Evolutionary conservation across 108 stramenopile genomes (phyloP).

Genomic region (Aureococcus anophagefferens): DNA sequence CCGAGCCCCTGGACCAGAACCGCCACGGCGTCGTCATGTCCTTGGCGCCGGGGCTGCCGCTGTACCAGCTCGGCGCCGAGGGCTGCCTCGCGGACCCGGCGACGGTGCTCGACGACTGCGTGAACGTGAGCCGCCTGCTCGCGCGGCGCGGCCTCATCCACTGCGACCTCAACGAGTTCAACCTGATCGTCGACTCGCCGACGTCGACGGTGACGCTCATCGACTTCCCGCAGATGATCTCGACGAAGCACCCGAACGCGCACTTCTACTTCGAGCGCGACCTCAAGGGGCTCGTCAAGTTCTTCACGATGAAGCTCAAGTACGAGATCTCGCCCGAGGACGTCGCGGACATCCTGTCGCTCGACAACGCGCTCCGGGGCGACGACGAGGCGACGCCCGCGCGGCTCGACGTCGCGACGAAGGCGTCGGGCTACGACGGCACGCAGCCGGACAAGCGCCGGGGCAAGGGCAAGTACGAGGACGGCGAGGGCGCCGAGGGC

Average conservation of each 20-base stretch:
- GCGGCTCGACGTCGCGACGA: constrained; percentile 64
- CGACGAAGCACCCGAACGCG: constrained; percentile 91
- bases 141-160: constrained; percentile 91
- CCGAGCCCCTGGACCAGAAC: constrained; percentile 79
- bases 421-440: constrained; percentile 64
- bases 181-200: constrained; percentile 82
- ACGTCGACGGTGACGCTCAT: constrained; percentile 86
- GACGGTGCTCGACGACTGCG: constrained; percentile 69
- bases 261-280: constrained; percentile 85
- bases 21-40: constrained; percentile 87
- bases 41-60: constrained; percentile 67
- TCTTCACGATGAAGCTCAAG: constrained; percentile 73
- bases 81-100: constrained; percentile 73
- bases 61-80: constrained; percentile 71
- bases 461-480: constrained; percentile 3
- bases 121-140: constrained; percentile 54
- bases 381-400: constrained; percentile 32
- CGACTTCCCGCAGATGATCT: constrained; percentile 99
- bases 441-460: constrained; percentile 19
- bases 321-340: constrained; percentile 58
- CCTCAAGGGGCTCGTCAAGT: constrained; percentile 62
- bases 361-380: neutral
- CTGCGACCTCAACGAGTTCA: constrained; percentile 99
- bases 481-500: constrained; percentile 27
- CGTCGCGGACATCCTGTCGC: constrained; percentile 11